Conservation (phyloP, 1,284 basidiomycete species). For the Puccinia brachypodii region DNA sequence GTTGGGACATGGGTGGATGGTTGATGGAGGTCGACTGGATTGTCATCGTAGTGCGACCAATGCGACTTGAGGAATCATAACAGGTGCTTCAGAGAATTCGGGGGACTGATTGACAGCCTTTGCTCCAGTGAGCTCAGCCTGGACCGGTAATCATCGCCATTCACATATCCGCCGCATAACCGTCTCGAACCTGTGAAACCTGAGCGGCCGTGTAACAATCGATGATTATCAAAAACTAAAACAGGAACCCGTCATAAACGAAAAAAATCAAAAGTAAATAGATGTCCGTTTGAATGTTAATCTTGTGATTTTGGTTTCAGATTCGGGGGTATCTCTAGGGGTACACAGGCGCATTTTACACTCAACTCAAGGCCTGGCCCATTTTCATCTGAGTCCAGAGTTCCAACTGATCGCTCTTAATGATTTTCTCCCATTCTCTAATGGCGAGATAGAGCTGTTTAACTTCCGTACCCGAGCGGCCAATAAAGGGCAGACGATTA, state of each 20-base stretch:
- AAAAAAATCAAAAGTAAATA: too few relatives aligned
- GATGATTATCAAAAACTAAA: constrained; percentile 86
- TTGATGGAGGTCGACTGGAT: too few relatives aligned
- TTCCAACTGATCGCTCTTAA: constrained; percentile 78
- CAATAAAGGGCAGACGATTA: constrained; percentile 69
- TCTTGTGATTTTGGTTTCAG: too few relatives aligned
- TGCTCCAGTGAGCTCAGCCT: constrained; percentile 67
- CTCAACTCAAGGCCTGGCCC: constrained; percentile 76
- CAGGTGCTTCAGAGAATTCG: not conserved
- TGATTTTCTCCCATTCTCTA: constrained; percentile 71
- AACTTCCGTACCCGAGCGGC: constrained; percentile 48
- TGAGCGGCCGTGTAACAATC: constrained; percentile 88
- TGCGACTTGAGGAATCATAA: too few relatives aligned
- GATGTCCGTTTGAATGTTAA: too few relatives aligned
- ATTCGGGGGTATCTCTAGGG: too few relatives aligned
- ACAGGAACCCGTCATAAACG: too few relatives aligned
- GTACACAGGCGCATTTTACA: too few relatives aligned
- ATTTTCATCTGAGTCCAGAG: constrained; percentile 86
- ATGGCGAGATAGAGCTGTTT: constrained; percentile 75
- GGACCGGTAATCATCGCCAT: constrained; percentile 82
- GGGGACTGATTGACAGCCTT: not conserved
- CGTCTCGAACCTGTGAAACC: constrained; percentile 81
- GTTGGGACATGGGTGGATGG: too few relatives aligned
- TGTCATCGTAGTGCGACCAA: too few relatives aligned
- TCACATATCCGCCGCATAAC: constrained; percentile 94